phyloP scores from a whole-genome alignment of 345 rosid genomes.

The Heritiera littoralis region DNA sequence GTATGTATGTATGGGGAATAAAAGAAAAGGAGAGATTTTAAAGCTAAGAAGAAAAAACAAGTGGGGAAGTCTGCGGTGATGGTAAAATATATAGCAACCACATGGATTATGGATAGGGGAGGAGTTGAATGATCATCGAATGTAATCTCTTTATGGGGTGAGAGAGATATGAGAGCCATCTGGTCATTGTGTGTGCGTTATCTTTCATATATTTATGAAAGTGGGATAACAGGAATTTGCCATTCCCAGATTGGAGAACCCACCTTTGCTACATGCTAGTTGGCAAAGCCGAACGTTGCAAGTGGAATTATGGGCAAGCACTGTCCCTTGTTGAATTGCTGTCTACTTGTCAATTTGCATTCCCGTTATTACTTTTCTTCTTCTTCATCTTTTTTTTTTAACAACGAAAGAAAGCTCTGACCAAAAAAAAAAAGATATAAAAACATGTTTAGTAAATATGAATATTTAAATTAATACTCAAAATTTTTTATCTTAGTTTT shows the following conservation, averaged over 20 bases:
- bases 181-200: neutral
- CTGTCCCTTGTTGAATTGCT: neutral
- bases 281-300: neutral
- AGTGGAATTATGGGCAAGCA: neutral
- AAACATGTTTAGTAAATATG: too few species aligned
- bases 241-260: neutral
- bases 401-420: neutral
- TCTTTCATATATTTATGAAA: neutral
- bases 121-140: neutral
- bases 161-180: neutral
- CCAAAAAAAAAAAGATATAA: too few species aligned
- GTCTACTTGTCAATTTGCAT: neutral
- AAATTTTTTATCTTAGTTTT: too few species aligned
- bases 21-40: neutral
- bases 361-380: neutral
- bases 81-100: conserved; percentile 19
- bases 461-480: too few species aligned
- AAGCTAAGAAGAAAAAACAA: neutral
- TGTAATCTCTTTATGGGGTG: neutral
- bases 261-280: neutral
- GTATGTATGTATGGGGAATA: neutral
- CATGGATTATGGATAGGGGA: conserved; percentile 36
- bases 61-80: conserved; percentile 10
- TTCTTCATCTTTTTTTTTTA: neutral
- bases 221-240: neutral